These are phyloP conservation scores for Neckera pumila DNA, from an alignment of 225 moss, liverwort and hornwort species.

Conservation along the genomic window DNA sequence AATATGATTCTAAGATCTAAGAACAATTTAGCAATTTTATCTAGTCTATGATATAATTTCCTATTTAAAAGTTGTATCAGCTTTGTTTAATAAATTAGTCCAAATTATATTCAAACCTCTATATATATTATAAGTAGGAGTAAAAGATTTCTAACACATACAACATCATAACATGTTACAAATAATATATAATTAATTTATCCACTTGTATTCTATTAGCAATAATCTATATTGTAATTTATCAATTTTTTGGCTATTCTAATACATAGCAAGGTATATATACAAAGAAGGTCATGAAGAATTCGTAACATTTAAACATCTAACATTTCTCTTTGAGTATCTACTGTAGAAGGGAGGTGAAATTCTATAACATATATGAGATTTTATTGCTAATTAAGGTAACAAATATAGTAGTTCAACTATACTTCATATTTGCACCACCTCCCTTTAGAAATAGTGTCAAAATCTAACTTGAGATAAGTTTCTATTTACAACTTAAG, in stretches of 20 bases:
- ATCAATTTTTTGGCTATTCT: not conserved
- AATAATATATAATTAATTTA: no score
- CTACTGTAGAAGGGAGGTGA: not conserved
- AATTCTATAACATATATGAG: not conserved
- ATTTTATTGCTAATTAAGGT: not conserved
- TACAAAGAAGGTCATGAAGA: not conserved
- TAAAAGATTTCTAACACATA: not conserved
- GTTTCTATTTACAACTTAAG: not conserved
- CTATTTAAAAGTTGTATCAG: not conserved
- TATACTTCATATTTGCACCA: accelerated
- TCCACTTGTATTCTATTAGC: no score
- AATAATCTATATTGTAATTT: no score
- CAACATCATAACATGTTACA: not conserved
- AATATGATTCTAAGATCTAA: not conserved
- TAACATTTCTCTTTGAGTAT: not conserved
- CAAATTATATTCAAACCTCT: not conserved
- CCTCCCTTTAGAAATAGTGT: not conserved
- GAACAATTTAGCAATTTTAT: not conserved
- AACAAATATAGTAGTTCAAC: not conserved
- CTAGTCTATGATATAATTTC: not conserved
- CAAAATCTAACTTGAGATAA: not conserved
- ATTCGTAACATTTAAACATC: not conserved
- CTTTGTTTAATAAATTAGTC: not conserved
- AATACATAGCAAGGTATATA: not conserved
- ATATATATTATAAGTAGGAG: not conserved